Evolutionary conservation across 768 basidiomycete genomes (phyloP).

Genomic region (Termitomyces bulborhizus): DNA sequence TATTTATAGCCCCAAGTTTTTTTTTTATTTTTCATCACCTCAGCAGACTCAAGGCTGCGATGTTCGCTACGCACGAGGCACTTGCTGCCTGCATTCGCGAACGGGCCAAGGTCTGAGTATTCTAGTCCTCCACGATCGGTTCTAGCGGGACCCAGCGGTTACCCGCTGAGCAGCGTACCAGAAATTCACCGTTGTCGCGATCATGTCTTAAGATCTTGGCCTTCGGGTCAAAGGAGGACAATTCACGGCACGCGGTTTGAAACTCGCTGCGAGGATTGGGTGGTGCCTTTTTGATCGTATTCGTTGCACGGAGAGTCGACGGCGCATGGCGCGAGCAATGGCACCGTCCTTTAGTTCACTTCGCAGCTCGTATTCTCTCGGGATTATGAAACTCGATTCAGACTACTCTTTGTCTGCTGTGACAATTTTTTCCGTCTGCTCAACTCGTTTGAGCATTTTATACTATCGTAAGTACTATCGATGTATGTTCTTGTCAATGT

Average conservation of each 20-base stretch:
- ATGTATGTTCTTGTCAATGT: neutral
- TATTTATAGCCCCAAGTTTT: neutral
- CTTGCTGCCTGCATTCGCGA: slow-evolving; percentile 37
- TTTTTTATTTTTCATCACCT: neutral
- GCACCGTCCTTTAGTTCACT: slow-evolving; percentile 58
- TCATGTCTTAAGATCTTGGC: slow-evolving; percentile 36
- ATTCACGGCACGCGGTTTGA: slow-evolving; percentile 34
- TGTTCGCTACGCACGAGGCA: slow-evolving; percentile 55
- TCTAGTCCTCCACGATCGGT: slow-evolving; percentile 56
- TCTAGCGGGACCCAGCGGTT: slow-evolving; percentile 56
- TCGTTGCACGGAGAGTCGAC: neutral
- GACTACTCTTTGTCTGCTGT: slow-evolving; percentile 55
- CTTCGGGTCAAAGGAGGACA: slow-evolving; percentile 28
- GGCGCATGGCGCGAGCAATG: slow-evolving; percentile 2
- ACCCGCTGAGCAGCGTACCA: slow-evolving; percentile 60
- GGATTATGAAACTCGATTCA: slow-evolving; percentile 49
- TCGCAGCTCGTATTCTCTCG: slow-evolving; percentile 44
- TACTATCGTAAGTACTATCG: neutral
- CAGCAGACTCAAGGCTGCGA: slow-evolving; percentile 55
- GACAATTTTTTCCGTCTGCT: slow-evolving; percentile 15
- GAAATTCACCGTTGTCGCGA: slow-evolving; percentile 39
- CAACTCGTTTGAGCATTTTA: slow-evolving; percentile 13
- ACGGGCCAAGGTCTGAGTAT: slow-evolving; percentile 84
- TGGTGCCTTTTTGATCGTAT: slow-evolving; percentile 13
- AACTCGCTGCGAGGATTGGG: slow-evolving; percentile 55